Conservation (phyloP, 805 yeast species). For the Saccharomycopsis schoenii region DNA sequence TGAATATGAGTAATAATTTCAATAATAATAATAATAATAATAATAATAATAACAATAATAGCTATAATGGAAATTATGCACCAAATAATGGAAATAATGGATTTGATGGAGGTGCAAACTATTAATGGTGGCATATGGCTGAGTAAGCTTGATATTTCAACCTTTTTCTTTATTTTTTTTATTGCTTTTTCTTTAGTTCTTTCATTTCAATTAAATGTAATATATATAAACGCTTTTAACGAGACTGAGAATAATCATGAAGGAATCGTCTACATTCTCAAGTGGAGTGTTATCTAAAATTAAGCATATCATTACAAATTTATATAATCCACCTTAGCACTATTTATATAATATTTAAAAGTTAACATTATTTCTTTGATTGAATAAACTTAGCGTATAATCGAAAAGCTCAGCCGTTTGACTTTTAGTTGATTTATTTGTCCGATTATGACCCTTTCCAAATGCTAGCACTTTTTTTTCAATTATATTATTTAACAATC, state of each 20-base stretch:
- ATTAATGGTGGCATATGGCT: slow-evolving; percentile 9
- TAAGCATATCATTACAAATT: neutral
- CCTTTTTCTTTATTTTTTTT: no score
- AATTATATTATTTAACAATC: neutral
- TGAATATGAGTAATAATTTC: neutral
- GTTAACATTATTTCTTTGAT: neutral
- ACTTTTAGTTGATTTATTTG: neutral
- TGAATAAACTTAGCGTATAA: neutral
- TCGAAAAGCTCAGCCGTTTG: neutral
- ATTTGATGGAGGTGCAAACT: neutral
- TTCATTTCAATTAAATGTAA: slow-evolving; percentile 3
- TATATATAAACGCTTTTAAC: slow-evolving; percentile 21
- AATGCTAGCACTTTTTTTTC: neutral
- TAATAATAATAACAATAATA: slow-evolving; percentile 1
- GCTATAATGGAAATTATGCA: slow-evolving; percentile 3
- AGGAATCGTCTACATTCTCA: neutral
- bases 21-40: neutral
- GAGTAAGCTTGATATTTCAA: neutral
- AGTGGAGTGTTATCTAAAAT: neutral
- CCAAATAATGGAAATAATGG: neutral
- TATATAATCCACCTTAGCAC: neutral
- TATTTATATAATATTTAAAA: neutral
- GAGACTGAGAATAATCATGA: slow-evolving; percentile 20
- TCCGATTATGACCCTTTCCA: neutral
- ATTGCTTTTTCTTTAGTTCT: no score